Percentiles rank a stretch among this genome's conserved stretches.
Conservation (phyloP, 1,284 basidiomycete species). For the Rhodofomes roseus region DNA sequence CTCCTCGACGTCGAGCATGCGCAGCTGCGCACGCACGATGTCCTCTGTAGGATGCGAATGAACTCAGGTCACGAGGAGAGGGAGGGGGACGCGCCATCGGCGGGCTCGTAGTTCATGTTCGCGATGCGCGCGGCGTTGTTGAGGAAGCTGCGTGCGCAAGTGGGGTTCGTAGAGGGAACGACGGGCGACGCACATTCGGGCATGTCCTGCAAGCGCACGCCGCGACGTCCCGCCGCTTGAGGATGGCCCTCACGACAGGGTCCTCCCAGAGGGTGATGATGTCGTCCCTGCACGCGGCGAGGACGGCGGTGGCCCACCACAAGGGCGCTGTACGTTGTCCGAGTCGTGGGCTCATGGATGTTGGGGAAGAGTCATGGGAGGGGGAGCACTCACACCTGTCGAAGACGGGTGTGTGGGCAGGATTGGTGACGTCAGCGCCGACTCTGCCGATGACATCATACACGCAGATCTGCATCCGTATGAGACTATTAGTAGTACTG, state of each 20-base stretch:
- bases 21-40: conserved; percentile 56
- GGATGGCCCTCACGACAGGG: conserved; percentile 41
- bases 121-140: conserved; percentile 59
- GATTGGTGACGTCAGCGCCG: no score
- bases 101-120: conserved; percentile 44
- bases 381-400: no score
- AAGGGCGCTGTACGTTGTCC: no score
- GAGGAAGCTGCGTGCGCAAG: conserved; percentile 41
- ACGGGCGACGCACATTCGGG: conserved; percentile 45
- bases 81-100: conserved; percentile 34
- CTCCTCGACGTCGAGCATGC: conserved; percentile 64
- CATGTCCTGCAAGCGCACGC: conserved; percentile 49
- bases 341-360: no score
- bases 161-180: background rate
- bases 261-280: conserved; percentile 59
- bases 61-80: background rate
- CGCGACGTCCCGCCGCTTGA: conserved; percentile 44
- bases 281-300: conserved; percentile 29
- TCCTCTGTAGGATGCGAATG: conserved; percentile 36
- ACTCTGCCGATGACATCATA: no score
- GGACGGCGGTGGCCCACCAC: conserved; percentile 22
- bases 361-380: no score
- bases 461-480: no score
- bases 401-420: no score
- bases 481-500: no score